Percentiles rank a stretch among this genome's conserved stretches.
These are phyloP conservation scores for Leishmania major DNA, from an alignment of 208 protist species.

Conservation along the genomic window DNA sequence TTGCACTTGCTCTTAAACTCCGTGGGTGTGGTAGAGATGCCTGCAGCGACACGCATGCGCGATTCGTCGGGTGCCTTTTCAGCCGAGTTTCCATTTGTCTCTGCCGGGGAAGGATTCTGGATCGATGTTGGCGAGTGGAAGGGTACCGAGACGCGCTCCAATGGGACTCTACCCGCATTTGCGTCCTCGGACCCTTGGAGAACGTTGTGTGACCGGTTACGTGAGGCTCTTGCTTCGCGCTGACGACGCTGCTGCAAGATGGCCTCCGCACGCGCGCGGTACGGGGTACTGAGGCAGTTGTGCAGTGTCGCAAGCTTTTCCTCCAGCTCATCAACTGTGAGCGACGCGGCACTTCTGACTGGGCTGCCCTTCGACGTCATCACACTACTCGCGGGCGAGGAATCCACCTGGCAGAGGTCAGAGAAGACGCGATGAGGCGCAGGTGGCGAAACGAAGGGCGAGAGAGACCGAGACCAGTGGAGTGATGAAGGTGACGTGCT, in stretches of 20 bases:
- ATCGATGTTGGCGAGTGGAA: neutral
- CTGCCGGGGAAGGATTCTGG: neutral
- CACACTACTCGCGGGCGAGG: neutral
- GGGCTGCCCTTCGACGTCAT: neutral
- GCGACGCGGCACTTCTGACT: neutral
- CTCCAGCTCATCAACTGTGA: constrained; percentile 32
- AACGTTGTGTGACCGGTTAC: neutral
- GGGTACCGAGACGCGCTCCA: neutral
- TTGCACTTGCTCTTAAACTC: neutral
- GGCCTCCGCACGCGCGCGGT: constrained; percentile 21
- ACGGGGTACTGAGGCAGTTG: constrained; percentile 36
- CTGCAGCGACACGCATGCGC: neutral
- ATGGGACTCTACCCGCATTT: neutral
- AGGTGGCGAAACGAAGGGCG: neutral
- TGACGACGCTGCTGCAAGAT: constrained; percentile 26
- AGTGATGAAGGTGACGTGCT: neutral
- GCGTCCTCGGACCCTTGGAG: neutral
- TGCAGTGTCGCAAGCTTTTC: constrained; percentile 27
- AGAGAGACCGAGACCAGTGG: neutral
- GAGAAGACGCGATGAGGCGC: neutral
- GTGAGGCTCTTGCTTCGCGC: constrained; percentile 13
- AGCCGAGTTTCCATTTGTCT: neutral
- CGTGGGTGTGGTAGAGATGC: neutral
- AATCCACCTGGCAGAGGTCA: neutral
- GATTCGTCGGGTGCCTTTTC: neutral